Conservation (phyloP, 805 yeast genomes). For the Torulaspora indica region DNA sequence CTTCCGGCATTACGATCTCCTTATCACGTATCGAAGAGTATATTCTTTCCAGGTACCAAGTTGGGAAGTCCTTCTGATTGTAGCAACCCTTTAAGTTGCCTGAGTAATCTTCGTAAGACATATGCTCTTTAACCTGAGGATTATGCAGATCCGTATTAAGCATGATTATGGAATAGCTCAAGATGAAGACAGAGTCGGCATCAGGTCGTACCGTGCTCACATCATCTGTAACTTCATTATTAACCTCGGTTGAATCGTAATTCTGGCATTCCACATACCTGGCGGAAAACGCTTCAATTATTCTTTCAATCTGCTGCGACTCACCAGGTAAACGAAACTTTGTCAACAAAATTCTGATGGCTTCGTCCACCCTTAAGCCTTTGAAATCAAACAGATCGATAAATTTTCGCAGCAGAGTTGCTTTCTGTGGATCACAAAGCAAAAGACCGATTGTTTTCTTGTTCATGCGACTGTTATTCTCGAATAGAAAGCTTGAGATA, state of each 20-base stretch:
- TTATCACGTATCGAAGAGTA: slow-evolving; percentile 74
- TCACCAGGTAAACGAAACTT: slow-evolving; percentile 94
- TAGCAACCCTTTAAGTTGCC: slow-evolving; percentile 77
- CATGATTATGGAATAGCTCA: slow-evolving; percentile 90
- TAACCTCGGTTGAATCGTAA: slow-evolving; percentile 24
- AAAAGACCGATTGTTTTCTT: slow-evolving; percentile 84
- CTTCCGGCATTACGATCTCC: slow-evolving; percentile 97
- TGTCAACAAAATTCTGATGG: slow-evolving; percentile 72
- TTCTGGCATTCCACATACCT: slow-evolving; percentile 67
- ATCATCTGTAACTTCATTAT: slow-evolving; percentile 28
- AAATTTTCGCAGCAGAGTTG: slow-evolving; percentile 56
- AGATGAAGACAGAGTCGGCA: slow-evolving; percentile 79
- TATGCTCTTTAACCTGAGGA: slow-evolving; percentile 86
- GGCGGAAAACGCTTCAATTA: slow-evolving; percentile 80
- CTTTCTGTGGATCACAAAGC: slow-evolving; percentile 70
- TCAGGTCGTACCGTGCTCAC: slow-evolving; percentile 59
- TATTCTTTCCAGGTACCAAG: slow-evolving; percentile 77
- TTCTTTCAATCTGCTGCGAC: slow-evolving; percentile 91
- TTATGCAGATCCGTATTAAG: slow-evolving; percentile 90
- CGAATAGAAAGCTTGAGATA: slow-evolving; percentile 70
- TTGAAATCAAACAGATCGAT: slow-evolving; percentile 68
- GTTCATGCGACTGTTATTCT: slow-evolving; percentile 75
- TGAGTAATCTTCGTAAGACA: slow-evolving; percentile 80
- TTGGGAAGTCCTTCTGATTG: slow-evolving; percentile 71
- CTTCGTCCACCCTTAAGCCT: slow-evolving; percentile 85